Percentiles rank a stretch among this genome's conserved stretches.
These are phyloP conservation scores for Lactarius quietus DNA, from an alignment of 768 basidiomycete genomes.

Conservation along the genomic window DNA sequence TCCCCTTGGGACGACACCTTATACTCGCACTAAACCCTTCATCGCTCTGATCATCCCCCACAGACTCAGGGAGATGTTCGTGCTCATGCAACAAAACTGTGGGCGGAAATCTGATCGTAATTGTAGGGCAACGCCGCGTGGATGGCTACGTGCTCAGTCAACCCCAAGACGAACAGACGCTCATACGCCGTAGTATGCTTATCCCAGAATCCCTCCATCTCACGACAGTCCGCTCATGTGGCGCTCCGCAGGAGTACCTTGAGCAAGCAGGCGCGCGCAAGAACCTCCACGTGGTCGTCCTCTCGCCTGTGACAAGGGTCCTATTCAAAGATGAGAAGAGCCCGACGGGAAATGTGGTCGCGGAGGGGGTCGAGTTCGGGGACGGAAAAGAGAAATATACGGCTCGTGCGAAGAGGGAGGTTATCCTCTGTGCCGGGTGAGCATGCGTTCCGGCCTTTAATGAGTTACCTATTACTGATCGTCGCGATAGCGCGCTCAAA, in stretches of 20 bases:
- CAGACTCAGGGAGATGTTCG: conserved; percentile 14
- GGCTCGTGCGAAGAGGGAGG: conserved; percentile 39
- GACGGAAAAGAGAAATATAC: conserved; percentile 31
- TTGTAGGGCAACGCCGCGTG: conserved; percentile 15
- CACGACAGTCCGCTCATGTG: background rate
- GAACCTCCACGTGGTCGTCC: conserved; percentile 21
- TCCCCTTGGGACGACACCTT: too few relatives aligned
- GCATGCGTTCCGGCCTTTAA: background rate
- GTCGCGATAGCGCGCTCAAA: conserved; percentile 36
- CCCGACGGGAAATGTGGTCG: conserved; percentile 24
- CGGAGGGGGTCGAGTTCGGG: conserved; percentile 39
- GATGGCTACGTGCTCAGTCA: conserved; percentile 19
- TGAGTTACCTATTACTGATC: background rate
- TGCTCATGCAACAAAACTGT: background rate
- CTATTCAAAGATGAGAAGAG: conserved; percentile 22
- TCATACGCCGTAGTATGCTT: conserved; percentile 17
- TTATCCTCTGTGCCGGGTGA: conserved; percentile 44
- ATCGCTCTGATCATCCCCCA: background rate
- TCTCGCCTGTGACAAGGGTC: conserved; percentile 22
- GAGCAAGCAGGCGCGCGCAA: conserved; percentile 5
- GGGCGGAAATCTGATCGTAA: background rate
- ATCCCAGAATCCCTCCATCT: background rate
- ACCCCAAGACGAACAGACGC: conserved; percentile 16
- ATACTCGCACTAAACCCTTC: too few relatives aligned
- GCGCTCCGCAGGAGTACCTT: conserved; percentile 13